Evolutionary conservation across 495 filamentous ascomycete species (phyloP), one percentile per base, ranked within the genome.

Genomic region (Trichocladium uniseriatum): DNA sequence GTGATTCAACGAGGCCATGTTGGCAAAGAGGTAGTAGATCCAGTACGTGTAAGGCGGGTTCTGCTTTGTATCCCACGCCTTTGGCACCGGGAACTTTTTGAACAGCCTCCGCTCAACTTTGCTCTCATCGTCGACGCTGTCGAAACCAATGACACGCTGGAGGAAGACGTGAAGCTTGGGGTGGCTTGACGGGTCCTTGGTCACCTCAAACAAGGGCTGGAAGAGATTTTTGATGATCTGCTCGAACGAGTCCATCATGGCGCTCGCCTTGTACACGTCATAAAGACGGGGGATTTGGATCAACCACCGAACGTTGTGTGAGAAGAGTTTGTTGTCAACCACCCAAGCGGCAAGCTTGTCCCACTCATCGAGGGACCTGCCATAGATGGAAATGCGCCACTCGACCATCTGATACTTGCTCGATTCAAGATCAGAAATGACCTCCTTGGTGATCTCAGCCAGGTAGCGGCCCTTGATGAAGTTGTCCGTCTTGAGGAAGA

Each of bases 351-450:
- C 91, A 38, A 98, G 79, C 59, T 94, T 98, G 63, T 97, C 91
- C 92, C 92, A 98, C 65, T 98, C 92, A 52, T 95, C 84, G 22
- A 92, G 69, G 6, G 85, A 82, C 63, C 87, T 83, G 44, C 92
- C 92, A 61, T 98, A 97, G 51, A 98, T 89, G 11, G 89, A 95
- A 47, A 98, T 92, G 15, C 92, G 87, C 87, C 94, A 98, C 71
- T 98, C 92, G 6, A 90, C 94, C 86, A 98, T 95, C 66, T 98
- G 92, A 60, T 98, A 97, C 63, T 98, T 98, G 77, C 91, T 96
- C 28, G 91, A 91, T 65, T 98, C 92, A 16, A 98, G 71, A 69
- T 98, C 92, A n/a, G 87, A 80, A 22, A 98, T 95, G 34, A 98
- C 92, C 63, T 98, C 92, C 59, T 92, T 92, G 7, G 94, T 97